A percentile compares a stretch with the other conserved stretches of the same genome.
These are phyloP conservation scores for Aaosphaeria arxii DNA, from an alignment of 2,329 filamentous ascomycete genomes.

Conservation along the genomic window DNA sequence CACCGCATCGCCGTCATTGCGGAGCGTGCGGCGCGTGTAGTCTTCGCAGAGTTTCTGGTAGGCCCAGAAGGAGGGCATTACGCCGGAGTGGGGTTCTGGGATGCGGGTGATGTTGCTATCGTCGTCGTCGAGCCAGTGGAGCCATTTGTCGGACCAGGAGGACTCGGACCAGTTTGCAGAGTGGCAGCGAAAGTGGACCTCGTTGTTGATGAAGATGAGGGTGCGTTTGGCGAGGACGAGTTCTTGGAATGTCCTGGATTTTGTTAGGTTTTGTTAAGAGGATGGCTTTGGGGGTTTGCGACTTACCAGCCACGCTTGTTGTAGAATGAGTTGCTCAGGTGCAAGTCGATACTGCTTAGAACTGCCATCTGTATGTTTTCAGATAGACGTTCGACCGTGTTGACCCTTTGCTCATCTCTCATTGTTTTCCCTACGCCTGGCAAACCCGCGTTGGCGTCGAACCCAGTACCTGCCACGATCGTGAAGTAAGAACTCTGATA, in stretches of 20 bases:
- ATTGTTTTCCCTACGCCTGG: background rate
- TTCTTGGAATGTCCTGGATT: background rate
- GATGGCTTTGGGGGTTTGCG: background rate
- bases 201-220: background rate
- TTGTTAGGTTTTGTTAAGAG: background rate
- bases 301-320: background rate
- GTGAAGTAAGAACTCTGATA: background rate
- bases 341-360: background rate
- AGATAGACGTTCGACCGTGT: background rate
- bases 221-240: background rate
- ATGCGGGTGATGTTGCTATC: background rate
- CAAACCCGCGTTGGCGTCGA: background rate
- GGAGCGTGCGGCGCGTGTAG: background rate
- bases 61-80: background rate
- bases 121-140: background rate
- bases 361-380: background rate
- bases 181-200: background rate
- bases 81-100: background rate
- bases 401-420: background rate
- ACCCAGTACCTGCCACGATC: background rate
- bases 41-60: background rate
- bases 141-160: background rate
- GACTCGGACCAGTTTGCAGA: background rate
- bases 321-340: background rate
- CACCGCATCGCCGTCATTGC: background rate